Conservation (phyloP, 331 rosid genomes). For the Spiraea crenata region DNA sequence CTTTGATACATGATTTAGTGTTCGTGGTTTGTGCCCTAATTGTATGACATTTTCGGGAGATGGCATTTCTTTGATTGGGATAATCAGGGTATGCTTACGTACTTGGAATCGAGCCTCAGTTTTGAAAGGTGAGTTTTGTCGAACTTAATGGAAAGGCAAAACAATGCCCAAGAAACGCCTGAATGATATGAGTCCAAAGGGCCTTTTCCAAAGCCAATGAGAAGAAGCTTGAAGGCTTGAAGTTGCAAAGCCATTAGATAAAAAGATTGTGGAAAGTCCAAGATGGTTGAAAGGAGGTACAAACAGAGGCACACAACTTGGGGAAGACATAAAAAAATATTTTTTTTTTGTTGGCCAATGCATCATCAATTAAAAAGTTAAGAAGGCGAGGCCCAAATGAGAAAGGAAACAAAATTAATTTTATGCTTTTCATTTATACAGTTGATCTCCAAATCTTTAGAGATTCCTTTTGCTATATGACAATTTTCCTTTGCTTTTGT, state of each 20-base stretch:
- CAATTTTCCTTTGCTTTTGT: no score
- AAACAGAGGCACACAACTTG: slow-evolving; percentile 46
- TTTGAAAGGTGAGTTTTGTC: slow-evolving; percentile 14
- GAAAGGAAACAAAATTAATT: no score
- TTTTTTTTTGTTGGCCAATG: no score
- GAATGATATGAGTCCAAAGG: slow-evolving; percentile 45
- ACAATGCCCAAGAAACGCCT: slow-evolving; percentile 42
- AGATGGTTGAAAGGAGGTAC: slow-evolving; percentile 51
- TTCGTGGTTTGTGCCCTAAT: slow-evolving; percentile 11
- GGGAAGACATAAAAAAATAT: slow-evolving; percentile 29
- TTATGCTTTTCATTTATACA: no score
- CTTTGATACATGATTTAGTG: slow-evolving; percentile 24
- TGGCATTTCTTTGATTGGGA: background rate
- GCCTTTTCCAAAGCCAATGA: slow-evolving; percentile 48
- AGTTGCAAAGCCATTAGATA: slow-evolving; percentile 62
- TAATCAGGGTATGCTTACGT: background rate
- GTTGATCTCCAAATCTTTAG: no score
- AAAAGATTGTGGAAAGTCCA: slow-evolving; percentile 48
- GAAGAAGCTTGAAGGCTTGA: slow-evolving; percentile 73
- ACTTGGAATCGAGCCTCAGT: no score
- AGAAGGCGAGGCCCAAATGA: no score
- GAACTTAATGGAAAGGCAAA: slow-evolving; percentile 59
- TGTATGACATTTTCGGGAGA: background rate
- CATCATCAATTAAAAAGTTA: no score
- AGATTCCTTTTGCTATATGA: no score